Base-by-base conservation (phyloP, 2,329 filamentous ascomycete species). In the Phialemonium atrogriseum region DNA sequence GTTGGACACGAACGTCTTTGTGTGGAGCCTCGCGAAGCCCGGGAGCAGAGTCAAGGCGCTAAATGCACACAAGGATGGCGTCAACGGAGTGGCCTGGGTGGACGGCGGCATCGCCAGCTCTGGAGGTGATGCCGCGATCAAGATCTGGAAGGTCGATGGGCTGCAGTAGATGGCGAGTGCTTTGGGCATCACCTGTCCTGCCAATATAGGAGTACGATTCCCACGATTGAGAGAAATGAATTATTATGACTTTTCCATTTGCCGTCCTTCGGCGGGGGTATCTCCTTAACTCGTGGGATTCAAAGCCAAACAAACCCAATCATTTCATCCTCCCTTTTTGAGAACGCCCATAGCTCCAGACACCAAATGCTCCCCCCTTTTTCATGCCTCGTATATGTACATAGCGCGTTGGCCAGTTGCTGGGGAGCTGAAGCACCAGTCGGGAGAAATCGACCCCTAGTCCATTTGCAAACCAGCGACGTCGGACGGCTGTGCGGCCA, bases 11-110 rank as follows among this genome's bases (percentile, higher is more conserved):
- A 87, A 94, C 49, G 73, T 98, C 13, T 88, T 85, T 52, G 78
- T 94, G 18, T 98, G 91, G 86, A 94, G 85, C 54, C 58, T 95
- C 34, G 68, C 64, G 23, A 84, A 85, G 52, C 89, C 89, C 1
- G 87, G 85, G 3, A 84, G 84, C 57, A 73, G 89, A 44, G 73
- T 93, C 44, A 89, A 91, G 64, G 80, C 78, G 10, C 61, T 77
- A 14, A 94, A 94, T 51, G 87, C 89, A 30, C 91, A 98, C 62
- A 95, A 95, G 62, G 91, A 96, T 51, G 91, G 91, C 8, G 87
- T 96, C 12, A 86, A 82, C 44, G 89, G 84, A 11, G 81, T 96
- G 11, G 72, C 72, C 10, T 98, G 89, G 66, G 68, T 84, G 10
- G 70, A 69, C 17, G 75, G 71, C 7, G 66, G 67, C 36, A 68